A percentile compares a stretch with the other conserved stretches of the same genome.
phyloP scores from a whole-genome alignment of 257 asterid genomes.

The Capsicum chinense region DNA sequence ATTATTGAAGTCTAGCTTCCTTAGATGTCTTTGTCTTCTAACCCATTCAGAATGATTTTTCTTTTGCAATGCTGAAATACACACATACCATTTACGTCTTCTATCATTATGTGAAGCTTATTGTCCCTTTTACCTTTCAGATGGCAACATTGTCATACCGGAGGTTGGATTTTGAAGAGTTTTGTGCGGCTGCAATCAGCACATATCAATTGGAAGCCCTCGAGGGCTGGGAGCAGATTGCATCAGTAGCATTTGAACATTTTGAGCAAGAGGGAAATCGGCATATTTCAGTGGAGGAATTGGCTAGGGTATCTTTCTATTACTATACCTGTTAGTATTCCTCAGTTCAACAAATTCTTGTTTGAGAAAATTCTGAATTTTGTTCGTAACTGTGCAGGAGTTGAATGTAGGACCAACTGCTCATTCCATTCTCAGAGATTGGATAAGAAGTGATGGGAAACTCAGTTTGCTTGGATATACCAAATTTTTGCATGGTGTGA shows the following conservation, averaged over 20 bases:
- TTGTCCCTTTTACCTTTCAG: constrained; percentile 41
- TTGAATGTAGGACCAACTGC: constrained; percentile 74
- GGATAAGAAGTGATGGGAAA: constrained; percentile 76
- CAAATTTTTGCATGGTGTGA: constrained; percentile 91
- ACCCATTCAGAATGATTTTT: background rate
- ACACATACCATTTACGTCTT: background rate
- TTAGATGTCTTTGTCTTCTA: background rate
- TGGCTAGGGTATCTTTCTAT: constrained; percentile 66
- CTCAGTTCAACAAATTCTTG: background rate
- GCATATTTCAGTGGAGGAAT: constrained; percentile 73
- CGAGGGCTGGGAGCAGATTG: constrained; percentile 82
- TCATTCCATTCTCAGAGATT: constrained; percentile 73
- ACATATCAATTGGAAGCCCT: constrained; percentile 86
- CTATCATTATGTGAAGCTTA: background rate
- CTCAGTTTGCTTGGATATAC: constrained; percentile 81
- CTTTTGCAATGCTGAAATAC: background rate
- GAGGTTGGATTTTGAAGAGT: constrained; percentile 84
- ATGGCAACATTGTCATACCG: constrained; percentile 74
- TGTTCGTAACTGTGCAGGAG: constrained; percentile 56
- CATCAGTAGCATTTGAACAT: constrained; percentile 68
- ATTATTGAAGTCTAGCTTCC: constrained; percentile 11
- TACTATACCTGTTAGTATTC: background rate
- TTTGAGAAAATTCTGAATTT: constrained; percentile 3
- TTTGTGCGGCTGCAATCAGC: constrained; percentile 89
- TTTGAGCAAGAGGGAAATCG: constrained; percentile 88